phyloP scores from a whole-genome alignment of 2,329 filamentous ascomycete species.

The Ophiostoma himal-ulmi region DNA sequence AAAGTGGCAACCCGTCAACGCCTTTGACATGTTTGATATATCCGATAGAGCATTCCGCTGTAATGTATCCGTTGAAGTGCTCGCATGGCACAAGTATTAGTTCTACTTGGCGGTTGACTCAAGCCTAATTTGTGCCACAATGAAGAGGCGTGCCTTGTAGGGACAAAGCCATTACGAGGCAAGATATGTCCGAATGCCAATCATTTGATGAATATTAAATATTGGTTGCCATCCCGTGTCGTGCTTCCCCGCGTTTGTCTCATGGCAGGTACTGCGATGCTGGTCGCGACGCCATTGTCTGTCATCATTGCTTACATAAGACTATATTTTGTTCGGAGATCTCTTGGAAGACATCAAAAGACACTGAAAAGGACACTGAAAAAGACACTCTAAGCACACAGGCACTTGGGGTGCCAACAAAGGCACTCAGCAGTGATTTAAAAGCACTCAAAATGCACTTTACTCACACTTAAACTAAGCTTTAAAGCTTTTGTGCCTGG shows the following conservation, averaged over 20 bases:
- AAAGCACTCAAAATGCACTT: background rate
- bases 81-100: background rate
- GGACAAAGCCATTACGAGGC: background rate
- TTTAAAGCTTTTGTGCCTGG: background rate
- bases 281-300: background rate
- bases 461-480: background rate
- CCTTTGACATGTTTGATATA: background rate
- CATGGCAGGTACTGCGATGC: background rate
- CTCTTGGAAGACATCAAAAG: no score
- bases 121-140: background rate
- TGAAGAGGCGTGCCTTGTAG: background rate
- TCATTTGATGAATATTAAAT: background rate
- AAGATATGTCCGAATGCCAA: background rate
- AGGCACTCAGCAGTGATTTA: background rate
- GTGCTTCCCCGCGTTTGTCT: background rate
- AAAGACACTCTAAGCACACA: background rate
- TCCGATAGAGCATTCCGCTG: background rate
- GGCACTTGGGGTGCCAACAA: background rate
- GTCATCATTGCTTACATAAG: background rate
- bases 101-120: background rate
- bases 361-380: background rate
- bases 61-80: background rate
- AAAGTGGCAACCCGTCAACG: background rate
- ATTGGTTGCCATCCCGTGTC: background rate
- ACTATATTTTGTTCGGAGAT: background rate